Evolutionary conservation across 768 basidiomycete species (phyloP).

Genomic region (Lentinula edodes): DNA sequence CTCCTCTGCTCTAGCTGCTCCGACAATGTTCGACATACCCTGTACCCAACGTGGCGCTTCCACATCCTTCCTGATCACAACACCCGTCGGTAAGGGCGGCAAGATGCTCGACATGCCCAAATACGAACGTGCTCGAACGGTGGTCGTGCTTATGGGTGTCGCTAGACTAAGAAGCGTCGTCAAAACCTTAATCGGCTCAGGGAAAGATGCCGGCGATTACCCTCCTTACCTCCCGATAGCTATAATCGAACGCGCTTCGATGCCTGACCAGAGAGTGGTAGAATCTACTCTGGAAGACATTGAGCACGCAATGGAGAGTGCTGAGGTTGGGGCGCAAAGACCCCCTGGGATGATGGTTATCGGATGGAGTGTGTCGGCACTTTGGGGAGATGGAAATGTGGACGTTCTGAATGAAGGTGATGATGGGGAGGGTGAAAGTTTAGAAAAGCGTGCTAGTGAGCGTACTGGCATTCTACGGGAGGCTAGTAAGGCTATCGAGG

Average conservation of each 20-base stretch:
- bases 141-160: constrained; percentile 92
- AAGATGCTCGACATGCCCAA: constrained; percentile 80
- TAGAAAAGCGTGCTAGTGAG: constrained; percentile 65
- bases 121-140: constrained; percentile 76
- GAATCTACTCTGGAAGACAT: constrained; percentile 73
- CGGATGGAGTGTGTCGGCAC: constrained; percentile 83
- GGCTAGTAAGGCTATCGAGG: background rate
- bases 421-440: constrained; percentile 38
- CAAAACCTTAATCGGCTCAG: constrained; percentile 39
- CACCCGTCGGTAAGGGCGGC: constrained; percentile 87
- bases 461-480: constrained; percentile 19
- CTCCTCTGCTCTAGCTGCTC: constrained; percentile 84
- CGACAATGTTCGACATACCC: constrained; percentile 85
- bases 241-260: constrained; percentile 91
- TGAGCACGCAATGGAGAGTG: constrained; percentile 60
- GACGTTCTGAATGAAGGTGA: constrained; percentile 57
- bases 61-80: constrained; percentile 85
- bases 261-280: constrained; percentile 86
- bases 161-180: constrained; percentile 77
- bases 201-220: constrained; percentile 47
- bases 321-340: constrained; percentile 67
- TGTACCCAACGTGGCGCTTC: constrained; percentile 95
- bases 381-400: constrained; percentile 70
- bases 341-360: constrained; percentile 96
- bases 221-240: constrained; percentile 81